Conservation (phyloP, 441 rosid genomes). For the Gossypium trilobum region DNA sequence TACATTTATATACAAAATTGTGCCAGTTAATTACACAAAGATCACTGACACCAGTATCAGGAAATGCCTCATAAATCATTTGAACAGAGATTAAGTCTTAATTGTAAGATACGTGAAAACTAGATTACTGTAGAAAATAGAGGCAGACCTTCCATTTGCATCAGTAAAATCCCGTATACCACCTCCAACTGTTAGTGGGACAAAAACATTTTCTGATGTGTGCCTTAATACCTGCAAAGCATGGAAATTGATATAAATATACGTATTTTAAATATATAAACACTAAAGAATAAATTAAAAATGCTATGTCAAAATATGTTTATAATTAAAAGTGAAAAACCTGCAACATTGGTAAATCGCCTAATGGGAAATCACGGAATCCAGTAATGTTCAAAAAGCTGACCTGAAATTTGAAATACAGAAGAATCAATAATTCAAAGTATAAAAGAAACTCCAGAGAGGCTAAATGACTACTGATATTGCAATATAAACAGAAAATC, state of each 20-base stretch:
- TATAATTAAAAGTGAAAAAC: constrained; percentile 28
- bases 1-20: background rate
- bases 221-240: constrained; percentile 61
- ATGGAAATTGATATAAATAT: constrained; percentile 15
- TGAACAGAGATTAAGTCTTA: background rate
- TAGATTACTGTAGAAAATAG: background rate
- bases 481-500: constrained; percentile 18
- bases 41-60: background rate
- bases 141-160: constrained; percentile 71
- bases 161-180: constrained; percentile 94
- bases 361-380: constrained; percentile 88
- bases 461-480: background rate
- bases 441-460: background rate
- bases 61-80: background rate
- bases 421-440: constrained; percentile 16
- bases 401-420: constrained; percentile 43
- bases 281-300: background rate
- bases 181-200: constrained; percentile 97
- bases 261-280: background rate
- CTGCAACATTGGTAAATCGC: constrained; percentile 95
- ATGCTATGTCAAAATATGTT: background rate
- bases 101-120: background rate
- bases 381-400: constrained; percentile 89
- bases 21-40: background rate
- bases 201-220: constrained; percentile 92